Conservation (phyloP, 2,329 filamentous ascomycete species). For the Clathrospora elynae region DNA sequence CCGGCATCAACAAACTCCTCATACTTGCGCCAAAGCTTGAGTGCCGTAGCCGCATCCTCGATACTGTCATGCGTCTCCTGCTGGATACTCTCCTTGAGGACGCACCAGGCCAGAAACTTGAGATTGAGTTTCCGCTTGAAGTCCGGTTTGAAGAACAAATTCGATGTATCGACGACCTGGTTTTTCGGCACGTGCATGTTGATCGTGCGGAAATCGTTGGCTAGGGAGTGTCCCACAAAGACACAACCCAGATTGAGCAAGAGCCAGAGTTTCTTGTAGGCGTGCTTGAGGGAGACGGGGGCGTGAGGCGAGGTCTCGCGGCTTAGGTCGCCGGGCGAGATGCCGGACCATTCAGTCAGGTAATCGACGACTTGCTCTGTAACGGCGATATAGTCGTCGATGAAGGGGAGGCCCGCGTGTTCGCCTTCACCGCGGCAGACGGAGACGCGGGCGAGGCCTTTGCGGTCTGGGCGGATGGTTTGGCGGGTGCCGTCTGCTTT, state of each 20-base stretch:
- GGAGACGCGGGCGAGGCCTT: conserved; percentile 90
- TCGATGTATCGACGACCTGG: conserved; percentile 93
- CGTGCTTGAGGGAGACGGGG: conserved; percentile 83
- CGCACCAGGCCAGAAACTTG: conserved; percentile 83
- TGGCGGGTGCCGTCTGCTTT: conserved; percentile 92
- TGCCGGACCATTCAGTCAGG: conserved; percentile 90
- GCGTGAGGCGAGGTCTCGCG: conserved; percentile 77
- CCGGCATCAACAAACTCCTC: conserved; percentile 87
- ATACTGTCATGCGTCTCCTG: conserved; percentile 91
- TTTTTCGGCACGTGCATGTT: conserved; percentile 92
- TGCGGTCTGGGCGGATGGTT: conserved; percentile 87
- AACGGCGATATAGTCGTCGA: conserved; percentile 95
- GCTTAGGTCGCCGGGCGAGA: conserved; percentile 83
- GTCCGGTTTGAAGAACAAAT: conserved; percentile 82
- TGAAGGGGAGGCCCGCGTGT: conserved; percentile 82
- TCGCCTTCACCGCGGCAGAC: conserved; percentile 81
- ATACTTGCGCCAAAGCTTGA: conserved; percentile 88
- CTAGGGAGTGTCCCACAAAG: conserved; percentile 91
- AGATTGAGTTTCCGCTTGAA: conserved; percentile 86
- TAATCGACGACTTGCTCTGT: conserved; percentile 93
- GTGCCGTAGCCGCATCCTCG: conserved; percentile 88
- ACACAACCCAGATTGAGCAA: conserved; percentile 91
- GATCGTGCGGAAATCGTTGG: conserved; percentile 95
- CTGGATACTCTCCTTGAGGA: conserved; percentile 94
- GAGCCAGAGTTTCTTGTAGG: conserved; percentile 98